These are phyloP conservation scores for Myriosclerotinia duriaeana DNA, from an alignment of 2,329 filamentous ascomycete genomes.

Conservation along the genomic window DNA sequence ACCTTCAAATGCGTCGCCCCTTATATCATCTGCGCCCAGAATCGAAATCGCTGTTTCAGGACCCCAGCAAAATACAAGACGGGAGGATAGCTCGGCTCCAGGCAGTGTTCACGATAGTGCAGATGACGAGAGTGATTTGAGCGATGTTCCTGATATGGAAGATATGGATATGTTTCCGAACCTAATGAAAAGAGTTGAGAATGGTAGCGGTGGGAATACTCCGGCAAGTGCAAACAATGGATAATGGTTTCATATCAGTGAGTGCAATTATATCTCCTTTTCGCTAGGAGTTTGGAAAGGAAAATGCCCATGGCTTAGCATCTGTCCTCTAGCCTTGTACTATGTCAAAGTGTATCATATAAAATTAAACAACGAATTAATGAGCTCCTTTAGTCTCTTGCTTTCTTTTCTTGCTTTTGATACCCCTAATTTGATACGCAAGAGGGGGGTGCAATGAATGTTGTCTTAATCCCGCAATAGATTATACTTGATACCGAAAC, in stretches of 20 bases:
- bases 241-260: background rate
- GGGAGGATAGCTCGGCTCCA: constrained; percentile 40
- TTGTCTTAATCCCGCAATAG: background rate
- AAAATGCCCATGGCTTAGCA: constrained; percentile 13
- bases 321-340: constrained; percentile 3
- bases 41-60: constrained; percentile 37
- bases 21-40: constrained; percentile 41
- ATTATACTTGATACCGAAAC: background rate
- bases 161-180: constrained; percentile 36
- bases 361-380: background rate
- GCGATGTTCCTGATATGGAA: constrained; percentile 46
- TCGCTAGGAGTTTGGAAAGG: constrained; percentile 10
- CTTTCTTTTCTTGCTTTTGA: background rate
- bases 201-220: constrained; percentile 7
- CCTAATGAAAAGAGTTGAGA: constrained; percentile 20
- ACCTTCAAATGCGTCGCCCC: constrained; percentile 41
- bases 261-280: background rate
- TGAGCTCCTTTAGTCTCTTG: background rate
- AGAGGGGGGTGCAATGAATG: background rate
- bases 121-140: constrained; percentile 56
- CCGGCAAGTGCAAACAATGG: background rate
- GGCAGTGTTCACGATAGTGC: constrained; percentile 50
- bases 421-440: background rate
- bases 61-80: constrained; percentile 35
- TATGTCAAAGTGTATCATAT: background rate